Base-by-base conservation (phyloP, 1,284 basidiomycete genomes). In the Cryptococcus amylolentus region DNA sequence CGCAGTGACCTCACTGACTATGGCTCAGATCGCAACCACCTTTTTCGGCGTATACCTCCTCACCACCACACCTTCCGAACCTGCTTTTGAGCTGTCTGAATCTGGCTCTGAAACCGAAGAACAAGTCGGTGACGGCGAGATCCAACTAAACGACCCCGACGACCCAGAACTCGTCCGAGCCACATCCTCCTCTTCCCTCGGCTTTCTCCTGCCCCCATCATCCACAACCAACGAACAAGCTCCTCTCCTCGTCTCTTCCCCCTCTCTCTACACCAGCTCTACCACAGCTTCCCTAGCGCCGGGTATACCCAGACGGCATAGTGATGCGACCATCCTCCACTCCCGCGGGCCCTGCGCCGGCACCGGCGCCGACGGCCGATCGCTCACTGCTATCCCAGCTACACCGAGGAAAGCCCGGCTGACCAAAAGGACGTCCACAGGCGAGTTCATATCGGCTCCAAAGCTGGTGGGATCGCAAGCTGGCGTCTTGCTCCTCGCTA, bases 1-100 rank as follows among this genome's bases (percentile, higher is more conserved):
- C 42, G 49, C n/a, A 46, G 49, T 31, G 16, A 20, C 20, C 37
- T 45, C 45, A 38, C 8, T 35, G 28, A 13, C 35, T 10, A 12
- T 20, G 16, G 14, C 54, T 78, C 83, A 44, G 93, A 72, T 74
- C 52, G 67, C 67, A 0, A 73, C 71, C 2, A 75, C 72, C 14
- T 77, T 75, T 55, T 53, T 72, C 6, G 74, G 93, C 0, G 92
- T 96, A 3, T 92, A 92, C 74, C 70, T 80, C 42, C 68, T 80
- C 39, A 80, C 79, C 20, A 59, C 67, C 7, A 57, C 57, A 8
- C 40, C 78, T 12, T 58, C 65, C 7, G 55, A 54, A 9, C n/a
- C 16, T 20, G 43, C 39, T 49, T 37, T 37, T 44, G 38, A 51
- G 12, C 54, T 41, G 20, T 13, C 23, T 45, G 7, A 50, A 6